phyloP scores from a whole-genome alignment of 2,329 filamentous ascomycete species.

The Monilinia vaccinii-corymbosi region DNA sequence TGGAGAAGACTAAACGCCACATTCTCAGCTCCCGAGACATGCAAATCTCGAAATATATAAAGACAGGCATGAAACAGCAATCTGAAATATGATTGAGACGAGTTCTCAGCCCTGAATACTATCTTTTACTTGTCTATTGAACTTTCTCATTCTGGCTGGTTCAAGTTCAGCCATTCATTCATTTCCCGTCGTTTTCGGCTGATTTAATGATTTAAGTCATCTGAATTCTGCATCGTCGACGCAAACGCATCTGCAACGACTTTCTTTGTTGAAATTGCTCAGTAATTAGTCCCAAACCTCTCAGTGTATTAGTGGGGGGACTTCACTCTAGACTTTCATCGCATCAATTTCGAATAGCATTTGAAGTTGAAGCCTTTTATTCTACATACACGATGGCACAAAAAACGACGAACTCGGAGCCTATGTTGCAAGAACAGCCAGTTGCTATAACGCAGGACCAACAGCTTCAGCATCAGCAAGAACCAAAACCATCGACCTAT shows the following conservation, averaged over 20 bases:
- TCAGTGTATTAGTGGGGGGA: background rate
- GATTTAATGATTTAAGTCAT: background rate
- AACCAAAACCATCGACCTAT: background rate
- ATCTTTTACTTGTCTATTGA: background rate
- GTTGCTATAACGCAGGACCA: background rate
- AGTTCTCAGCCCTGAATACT: background rate
- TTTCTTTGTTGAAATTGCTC: background rate
- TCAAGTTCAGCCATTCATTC: background rate
- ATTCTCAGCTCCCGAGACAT: slow-evolving; percentile 4
- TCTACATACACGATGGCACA: background rate
- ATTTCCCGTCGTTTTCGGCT: slow-evolving; percentile 1
- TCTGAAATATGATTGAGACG: background rate
- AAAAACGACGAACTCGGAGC: background rate
- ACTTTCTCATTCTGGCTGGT: background rate
- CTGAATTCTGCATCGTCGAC: background rate
- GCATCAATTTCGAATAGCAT: background rate
- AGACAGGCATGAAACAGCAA: background rate
- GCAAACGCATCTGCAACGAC: background rate
- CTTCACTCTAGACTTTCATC: background rate
- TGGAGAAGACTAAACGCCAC: background rate
- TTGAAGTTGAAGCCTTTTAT: background rate
- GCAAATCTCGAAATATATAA: background rate
- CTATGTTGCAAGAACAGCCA: background rate
- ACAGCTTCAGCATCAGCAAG: background rate
- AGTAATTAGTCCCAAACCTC: background rate